A percentile compares a stretch with the other conserved stretches of the same genome.
These are phyloP conservation scores for Quercus variabilis DNA, from an alignment of 306 rosid genomes.

Conservation along the genomic window DNA sequence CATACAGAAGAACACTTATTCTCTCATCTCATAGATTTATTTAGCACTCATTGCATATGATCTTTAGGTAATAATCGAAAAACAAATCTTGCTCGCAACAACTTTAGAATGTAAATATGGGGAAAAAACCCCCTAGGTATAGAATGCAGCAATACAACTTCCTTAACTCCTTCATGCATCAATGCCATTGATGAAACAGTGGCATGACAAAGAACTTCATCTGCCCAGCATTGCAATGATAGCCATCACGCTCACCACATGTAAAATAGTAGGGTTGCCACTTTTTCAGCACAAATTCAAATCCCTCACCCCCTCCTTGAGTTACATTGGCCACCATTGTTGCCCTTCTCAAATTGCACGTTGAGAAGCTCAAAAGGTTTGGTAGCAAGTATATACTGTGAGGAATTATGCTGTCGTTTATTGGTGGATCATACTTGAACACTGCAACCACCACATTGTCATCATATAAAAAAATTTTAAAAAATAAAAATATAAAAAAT, in stretches of 20 bases:
- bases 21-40: too few relatives aligned
- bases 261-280: conserved; percentile 65
- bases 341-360: conserved; percentile 49
- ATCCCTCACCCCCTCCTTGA: conserved; percentile 60
- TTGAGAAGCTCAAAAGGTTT: conserved; percentile 35
- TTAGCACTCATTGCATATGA: too few relatives aligned
- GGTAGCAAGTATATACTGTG: conserved; percentile 66
- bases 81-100: too few relatives aligned
- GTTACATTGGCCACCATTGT: conserved; percentile 31
- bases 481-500: neutral
- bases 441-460: conserved; percentile 32
- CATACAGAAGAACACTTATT: too few relatives aligned
- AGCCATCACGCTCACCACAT: conserved; percentile 53
- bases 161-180: conserved; percentile 6
- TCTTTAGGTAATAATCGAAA: too few relatives aligned
- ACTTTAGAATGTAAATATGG: too few relatives aligned
- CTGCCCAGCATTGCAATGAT: conserved; percentile 59
- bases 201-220: conserved; percentile 69
- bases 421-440: conserved; percentile 73
- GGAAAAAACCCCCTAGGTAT: neutral
- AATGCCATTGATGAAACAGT: conserved; percentile 27
- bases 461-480: neutral
- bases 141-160: neutral
- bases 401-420: conserved; percentile 23
- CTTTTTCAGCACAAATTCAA: conserved; percentile 41